phyloP scores from a whole-genome alignment of 2,329 filamentous ascomycete species.

The Macrophomina pseudophaseolina region DNA sequence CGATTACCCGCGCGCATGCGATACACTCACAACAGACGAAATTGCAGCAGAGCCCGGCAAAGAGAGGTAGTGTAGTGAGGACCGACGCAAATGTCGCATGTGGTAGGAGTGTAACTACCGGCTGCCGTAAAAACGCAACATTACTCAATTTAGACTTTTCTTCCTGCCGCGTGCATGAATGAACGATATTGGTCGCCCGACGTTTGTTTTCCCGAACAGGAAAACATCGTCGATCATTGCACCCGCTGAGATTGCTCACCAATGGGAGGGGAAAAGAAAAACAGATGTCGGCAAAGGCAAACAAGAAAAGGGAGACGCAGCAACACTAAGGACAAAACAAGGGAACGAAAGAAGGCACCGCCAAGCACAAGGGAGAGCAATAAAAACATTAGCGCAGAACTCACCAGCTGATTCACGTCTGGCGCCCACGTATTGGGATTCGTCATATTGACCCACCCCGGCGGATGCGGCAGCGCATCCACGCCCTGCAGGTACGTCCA shows the following conservation, averaged over 20 bases:
- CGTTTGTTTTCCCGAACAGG: not conserved
- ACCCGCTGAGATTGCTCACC: not conserved
- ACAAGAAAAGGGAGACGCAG: not conserved
- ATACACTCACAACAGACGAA: too few relatives aligned
- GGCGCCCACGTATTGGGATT: conserved; percentile 39
- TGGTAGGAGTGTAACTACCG: too few relatives aligned
- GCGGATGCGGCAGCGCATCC: conserved; percentile 26
- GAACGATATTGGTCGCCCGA: not conserved
- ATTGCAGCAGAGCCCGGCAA: too few relatives aligned
- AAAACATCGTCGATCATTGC: not conserved
- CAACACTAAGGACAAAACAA: not conserved
- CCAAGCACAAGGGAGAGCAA: not conserved
- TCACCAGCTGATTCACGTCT: conserved; percentile 33
- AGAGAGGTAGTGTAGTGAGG: too few relatives aligned
- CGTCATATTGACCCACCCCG: conserved; percentile 26
- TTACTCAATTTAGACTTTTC: not conserved
- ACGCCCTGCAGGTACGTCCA: conserved; percentile 24
- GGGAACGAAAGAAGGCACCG: not conserved
- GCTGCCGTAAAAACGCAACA: not conserved
- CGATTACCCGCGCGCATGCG: too few relatives aligned
- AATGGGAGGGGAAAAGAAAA: too few relatives aligned
- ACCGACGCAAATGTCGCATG: too few relatives aligned
- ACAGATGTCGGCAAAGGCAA: not conserved
- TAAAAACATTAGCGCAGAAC: not conserved
- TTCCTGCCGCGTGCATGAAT: not conserved